Conservation (phyloP, 805 yeast genomes). For the Candida nemodendra region DNA sequence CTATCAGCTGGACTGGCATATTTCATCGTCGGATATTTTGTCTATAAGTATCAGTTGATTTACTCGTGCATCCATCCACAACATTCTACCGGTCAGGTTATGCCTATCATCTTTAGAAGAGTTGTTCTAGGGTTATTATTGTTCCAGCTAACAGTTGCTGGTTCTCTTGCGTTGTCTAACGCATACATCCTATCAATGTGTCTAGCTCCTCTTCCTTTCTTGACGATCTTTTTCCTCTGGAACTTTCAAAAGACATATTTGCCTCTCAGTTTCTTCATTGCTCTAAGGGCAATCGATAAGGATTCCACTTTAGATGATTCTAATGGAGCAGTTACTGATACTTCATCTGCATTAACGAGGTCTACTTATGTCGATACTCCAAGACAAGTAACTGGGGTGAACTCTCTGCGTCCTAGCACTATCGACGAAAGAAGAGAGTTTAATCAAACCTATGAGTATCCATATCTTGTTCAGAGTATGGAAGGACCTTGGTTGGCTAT, state of each 20-base stretch:
- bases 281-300: slow-evolving; percentile 65
- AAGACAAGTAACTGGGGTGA: slow-evolving; percentile 9
- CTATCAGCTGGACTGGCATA: slow-evolving; percentile 80
- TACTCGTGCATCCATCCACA: slow-evolving; percentile 94
- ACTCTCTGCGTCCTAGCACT: slow-evolving; percentile 43
- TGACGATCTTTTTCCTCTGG: slow-evolving; percentile 66
- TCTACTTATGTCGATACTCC: background rate
- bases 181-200: slow-evolving; percentile 74
- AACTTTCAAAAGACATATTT: slow-evolving; percentile 77
- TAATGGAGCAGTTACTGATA: background rate
- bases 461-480: slow-evolving; percentile 61
- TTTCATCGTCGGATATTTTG: slow-evolving; percentile 81
- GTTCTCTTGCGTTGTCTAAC: slow-evolving; percentile 73
- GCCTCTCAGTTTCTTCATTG: slow-evolving; percentile 83
- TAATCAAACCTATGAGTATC: slow-evolving; percentile 73
- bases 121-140: slow-evolving; percentile 75
- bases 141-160: slow-evolving; percentile 91
- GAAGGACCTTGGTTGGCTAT: slow-evolving; percentile 86
- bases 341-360: background rate
- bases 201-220: slow-evolving; percentile 72
- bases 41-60: slow-evolving; percentile 85
- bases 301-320: slow-evolving; percentile 8
- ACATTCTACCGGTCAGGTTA: slow-evolving; percentile 93
- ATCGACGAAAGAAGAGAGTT: slow-evolving; percentile 77
- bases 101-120: slow-evolving; percentile 88